Base-by-base conservation (phyloP, 2,329 filamentous ascomycete species). In the Lasiodiplodia gonubiensis region DNA sequence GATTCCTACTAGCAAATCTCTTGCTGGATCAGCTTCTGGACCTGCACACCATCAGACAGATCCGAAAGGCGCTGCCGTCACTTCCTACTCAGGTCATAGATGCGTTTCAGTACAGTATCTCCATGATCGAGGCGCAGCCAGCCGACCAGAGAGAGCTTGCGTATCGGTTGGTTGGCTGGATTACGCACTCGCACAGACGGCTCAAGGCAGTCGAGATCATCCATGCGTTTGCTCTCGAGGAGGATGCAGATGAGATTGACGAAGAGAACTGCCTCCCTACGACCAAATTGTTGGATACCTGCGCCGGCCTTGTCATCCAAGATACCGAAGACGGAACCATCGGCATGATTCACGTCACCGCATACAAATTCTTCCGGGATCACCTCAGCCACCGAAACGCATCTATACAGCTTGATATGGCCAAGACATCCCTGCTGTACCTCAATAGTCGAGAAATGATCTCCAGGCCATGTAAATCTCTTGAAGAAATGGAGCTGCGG, bases 121-220 rank as follows among this genome's bases (percentile, higher is more conserved):
- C 12, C 2, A 48, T 3, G 16, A 48, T 48, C 16, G 42, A 48
- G 16, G 42, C 42, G 7, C 42, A 48, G 18, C n/a, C 42, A 1
- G 7, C 16, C 1, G 12, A 3, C 4, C 42, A 21, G n/a, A 48
- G 42, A 21, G 42, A 48, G 18, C 42, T 55, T n/a, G 52, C 52
- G 2, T 55, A 37, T 55, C 52, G 52, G 18, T 55, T 55, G 33
- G 16, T 55, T 55, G 30, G 52, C 16, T 55, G 52, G 52, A 48
- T 48, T 21, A 48, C 42, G 8, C 4, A 48, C 18, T 48, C 42
- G 18, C 18, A n/a, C 12, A 48, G 42, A 48, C 42, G 14, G 18
- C 42, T 48, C 42, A 48, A 48, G n/a, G 42, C 12, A 16, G n/a
- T 4, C 18, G 42, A 48, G 42, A 21, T 21, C 16, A 48, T 48